A percentile compares a stretch with the other conserved stretches of the same genome.
Evolutionary conservation across 78 protist species (phyloP).

Genomic region (Isochrysis galbana): DNA sequence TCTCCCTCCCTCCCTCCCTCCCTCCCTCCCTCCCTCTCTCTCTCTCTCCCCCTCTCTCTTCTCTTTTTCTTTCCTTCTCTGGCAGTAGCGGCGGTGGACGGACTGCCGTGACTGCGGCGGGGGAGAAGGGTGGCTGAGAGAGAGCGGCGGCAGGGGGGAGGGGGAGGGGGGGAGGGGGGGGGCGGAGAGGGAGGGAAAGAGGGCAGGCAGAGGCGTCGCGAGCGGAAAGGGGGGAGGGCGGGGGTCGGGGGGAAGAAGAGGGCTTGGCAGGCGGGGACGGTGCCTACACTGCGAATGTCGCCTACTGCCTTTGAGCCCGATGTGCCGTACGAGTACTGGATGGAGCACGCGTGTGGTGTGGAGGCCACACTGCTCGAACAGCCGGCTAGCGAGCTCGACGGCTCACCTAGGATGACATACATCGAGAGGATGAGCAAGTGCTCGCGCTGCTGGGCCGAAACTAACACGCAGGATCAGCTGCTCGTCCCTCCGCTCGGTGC

Average conservation of each 20-base stretch:
- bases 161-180: no score
- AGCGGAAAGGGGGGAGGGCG: no score
- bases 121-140: no score
- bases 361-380: no score
- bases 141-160: no score
- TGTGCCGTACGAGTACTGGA: not conserved
- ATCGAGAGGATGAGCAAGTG: not conserved
- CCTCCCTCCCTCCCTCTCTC: not conserved
- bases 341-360: not conserved
- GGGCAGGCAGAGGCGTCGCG: no score
- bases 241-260: no score
- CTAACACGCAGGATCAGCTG: not conserved
- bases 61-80: not conserved
- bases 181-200: not conserved
- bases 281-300: not conserved
- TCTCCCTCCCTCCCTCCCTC: not conserved
- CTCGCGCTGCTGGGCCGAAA: not conserved
- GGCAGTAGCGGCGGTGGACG: not conserved
- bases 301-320: not conserved
- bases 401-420: not conserved
- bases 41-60: not conserved
- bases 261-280: not conserved
- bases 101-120: not conserved
- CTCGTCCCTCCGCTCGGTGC: not conserved
- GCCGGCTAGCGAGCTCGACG: not conserved